phyloP scores from a whole-genome alignment of 177 flowering plant genomes.

The Vitis hybrid region DNA sequence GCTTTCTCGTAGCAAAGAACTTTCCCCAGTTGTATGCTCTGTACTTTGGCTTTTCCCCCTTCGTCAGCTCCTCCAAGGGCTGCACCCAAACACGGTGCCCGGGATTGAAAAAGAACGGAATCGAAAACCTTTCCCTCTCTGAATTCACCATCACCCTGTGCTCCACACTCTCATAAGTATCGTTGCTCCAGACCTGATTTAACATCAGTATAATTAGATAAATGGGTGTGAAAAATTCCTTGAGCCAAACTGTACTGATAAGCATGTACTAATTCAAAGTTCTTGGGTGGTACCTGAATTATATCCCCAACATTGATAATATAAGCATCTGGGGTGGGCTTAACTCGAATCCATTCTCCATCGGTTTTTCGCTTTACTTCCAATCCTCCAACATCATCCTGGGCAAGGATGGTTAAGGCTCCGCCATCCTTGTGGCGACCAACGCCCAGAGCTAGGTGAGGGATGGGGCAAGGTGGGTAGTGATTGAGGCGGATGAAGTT shows the following conservation, averaged over 20 bases:
- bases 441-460: slow-evolving; percentile 65
- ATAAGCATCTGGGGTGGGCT: slow-evolving; percentile 50
- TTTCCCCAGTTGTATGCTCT: slow-evolving; percentile 67
- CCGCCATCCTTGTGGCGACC: slow-evolving; percentile 71
- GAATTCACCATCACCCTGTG: slow-evolving; percentile 79
- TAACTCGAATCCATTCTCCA: slow-evolving; percentile 59
- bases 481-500: slow-evolving; percentile 55
- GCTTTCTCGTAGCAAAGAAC: slow-evolving; percentile 45
- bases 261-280: neutral
- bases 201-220: neutral
- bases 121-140: slow-evolving; percentile 66
- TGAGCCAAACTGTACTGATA: neutral
- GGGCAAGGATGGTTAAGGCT: slow-evolving; percentile 60
- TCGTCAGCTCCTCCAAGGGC: slow-evolving; percentile 68
- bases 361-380: slow-evolving; percentile 54
- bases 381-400: slow-evolving; percentile 70
- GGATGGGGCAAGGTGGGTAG: slow-evolving; percentile 74
- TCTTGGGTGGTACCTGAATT: slow-evolving; percentile 49
- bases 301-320: slow-evolving; percentile 68
- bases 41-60: slow-evolving; percentile 50
- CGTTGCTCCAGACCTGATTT: slow-evolving; percentile 86
- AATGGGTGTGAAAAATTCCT: neutral
- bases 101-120: slow-evolving; percentile 76
- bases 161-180: slow-evolving; percentile 70
- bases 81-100: slow-evolving; percentile 41